Evolutionary conservation across 2,329 filamentous ascomycete genomes (phyloP).

Genomic region (Colletotrichum sp.): DNA sequence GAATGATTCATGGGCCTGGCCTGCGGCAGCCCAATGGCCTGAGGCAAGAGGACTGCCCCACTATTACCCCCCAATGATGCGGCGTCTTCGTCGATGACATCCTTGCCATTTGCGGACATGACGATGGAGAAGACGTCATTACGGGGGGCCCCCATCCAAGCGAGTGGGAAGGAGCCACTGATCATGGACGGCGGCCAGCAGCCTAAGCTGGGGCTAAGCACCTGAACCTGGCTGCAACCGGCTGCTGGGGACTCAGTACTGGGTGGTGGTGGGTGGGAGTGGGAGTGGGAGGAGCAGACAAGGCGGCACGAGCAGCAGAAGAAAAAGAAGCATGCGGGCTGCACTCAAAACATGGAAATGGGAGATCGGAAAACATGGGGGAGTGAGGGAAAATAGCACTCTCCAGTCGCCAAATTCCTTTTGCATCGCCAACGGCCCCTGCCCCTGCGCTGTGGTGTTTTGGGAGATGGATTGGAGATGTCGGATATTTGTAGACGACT

Average conservation of each 20-base stretch:
- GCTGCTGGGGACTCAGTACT: background rate
- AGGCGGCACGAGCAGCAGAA: background rate
- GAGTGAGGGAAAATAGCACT: background rate
- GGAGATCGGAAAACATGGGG: background rate
- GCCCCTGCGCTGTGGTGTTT: background rate
- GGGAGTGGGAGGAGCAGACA: background rate
- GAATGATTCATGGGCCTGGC: conserved; percentile 15
- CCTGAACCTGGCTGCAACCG: background rate
- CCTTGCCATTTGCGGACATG: conserved; percentile 11
- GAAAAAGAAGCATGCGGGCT: background rate
- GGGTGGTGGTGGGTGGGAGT: background rate
- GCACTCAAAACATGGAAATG: background rate
- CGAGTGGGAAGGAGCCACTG: background rate
- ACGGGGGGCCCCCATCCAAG: conserved; percentile 14
- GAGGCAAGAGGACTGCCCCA: background rate
- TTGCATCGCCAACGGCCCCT: background rate
- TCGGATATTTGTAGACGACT: background rate
- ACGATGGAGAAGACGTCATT: conserved; percentile 14
- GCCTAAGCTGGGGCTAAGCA: background rate
- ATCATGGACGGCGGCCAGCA: background rate
- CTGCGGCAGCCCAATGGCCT: background rate
- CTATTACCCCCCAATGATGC: background rate
- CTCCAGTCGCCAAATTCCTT: background rate
- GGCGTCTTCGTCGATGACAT: background rate
- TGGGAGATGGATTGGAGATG: background rate